A percentile compares a stretch with the other conserved stretches of the same genome.
phyloP scores from a whole-genome alignment of 768 basidiomycete genomes.

The Trametes elegans region DNA sequence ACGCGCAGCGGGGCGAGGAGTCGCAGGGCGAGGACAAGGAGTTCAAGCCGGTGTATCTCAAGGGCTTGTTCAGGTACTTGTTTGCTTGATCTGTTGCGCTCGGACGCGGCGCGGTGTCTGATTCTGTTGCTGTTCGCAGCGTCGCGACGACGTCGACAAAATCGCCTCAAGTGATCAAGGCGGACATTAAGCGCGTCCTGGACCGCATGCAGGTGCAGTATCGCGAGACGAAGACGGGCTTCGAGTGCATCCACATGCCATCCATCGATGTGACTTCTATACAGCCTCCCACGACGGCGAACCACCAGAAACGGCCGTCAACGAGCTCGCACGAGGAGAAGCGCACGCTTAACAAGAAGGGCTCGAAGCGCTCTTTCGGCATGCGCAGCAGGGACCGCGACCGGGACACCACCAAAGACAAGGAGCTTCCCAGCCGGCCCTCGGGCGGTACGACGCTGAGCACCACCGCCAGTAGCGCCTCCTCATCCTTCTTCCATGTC shows the following conservation, averaged over 20 bases:
- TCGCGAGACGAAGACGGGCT: slow-evolving; percentile 85
- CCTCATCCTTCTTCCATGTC: slow-evolving; percentile 86
- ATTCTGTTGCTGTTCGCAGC: slow-evolving; percentile 41
- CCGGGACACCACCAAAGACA: slow-evolving; percentile 45
- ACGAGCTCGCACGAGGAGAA: slow-evolving; percentile 52
- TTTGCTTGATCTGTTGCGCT: neutral
- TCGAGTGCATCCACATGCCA: slow-evolving; percentile 94
- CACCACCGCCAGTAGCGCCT: slow-evolving; percentile 71
- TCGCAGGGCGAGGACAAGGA: slow-evolving; percentile 65
- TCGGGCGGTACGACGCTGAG: slow-evolving; percentile 49
- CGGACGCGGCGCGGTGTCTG: slow-evolving; percentile 1
- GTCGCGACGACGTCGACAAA: slow-evolving; percentile 97
- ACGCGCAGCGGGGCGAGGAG: slow-evolving; percentile 32
- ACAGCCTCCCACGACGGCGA: slow-evolving; percentile 34
- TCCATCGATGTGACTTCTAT: slow-evolving; percentile 89
- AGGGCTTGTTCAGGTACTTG: slow-evolving; percentile 88
- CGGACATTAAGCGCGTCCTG: slow-evolving; percentile 82
- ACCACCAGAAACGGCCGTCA: slow-evolving; percentile 46
- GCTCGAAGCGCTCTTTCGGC: slow-evolving; percentile 77
- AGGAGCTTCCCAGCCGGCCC: slow-evolving; percentile 44
- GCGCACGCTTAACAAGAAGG: slow-evolving; percentile 65
- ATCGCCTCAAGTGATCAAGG: slow-evolving; percentile 71
- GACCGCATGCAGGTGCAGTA: slow-evolving; percentile 96
- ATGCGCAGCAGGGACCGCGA: slow-evolving; percentile 53
- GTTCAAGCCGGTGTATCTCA: slow-evolving; percentile 92